Evolutionary conservation across 2,329 filamentous ascomycete species (phyloP).

Genomic region (Thelonectria rubi): DNA sequence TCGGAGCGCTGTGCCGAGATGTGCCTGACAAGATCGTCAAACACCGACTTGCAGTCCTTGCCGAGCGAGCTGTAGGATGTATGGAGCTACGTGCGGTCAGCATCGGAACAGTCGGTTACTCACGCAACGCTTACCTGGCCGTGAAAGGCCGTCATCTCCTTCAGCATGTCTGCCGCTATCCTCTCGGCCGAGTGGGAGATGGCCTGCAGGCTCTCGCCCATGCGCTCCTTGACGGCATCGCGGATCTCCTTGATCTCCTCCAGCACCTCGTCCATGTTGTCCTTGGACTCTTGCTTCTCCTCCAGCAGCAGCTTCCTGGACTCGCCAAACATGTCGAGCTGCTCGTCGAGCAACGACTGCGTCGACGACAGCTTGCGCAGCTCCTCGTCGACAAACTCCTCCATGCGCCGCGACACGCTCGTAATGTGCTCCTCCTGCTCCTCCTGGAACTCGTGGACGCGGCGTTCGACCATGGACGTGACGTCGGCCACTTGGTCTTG

Average conservation of each 20-base stretch:
- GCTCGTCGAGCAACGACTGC: conserved; percentile 74
- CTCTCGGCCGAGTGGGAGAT: conserved; percentile 85
- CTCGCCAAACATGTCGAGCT: conserved; percentile 71
- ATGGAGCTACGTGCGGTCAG: conserved; percentile 67
- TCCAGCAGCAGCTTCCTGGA: conserved; percentile 74
- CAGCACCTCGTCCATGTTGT: conserved; percentile 89
- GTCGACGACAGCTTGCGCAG: conserved; percentile 75
- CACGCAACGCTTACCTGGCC: conserved; percentile 56
- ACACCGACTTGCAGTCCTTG: conserved; percentile 84
- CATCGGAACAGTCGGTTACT: neutral
- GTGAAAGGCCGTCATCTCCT: conserved; percentile 86
- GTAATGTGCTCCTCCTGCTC: conserved; percentile 78
- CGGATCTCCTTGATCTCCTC: conserved; percentile 92
- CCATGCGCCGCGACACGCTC: conserved; percentile 75
- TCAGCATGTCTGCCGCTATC: conserved; percentile 89
- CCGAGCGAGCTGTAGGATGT: conserved; percentile 84
- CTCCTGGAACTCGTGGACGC: conserved; percentile 75
- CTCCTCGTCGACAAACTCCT: conserved; percentile 79
- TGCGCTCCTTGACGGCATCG: conserved; percentile 85
- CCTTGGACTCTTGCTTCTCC: conserved; percentile 74
- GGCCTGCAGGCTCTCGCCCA: conserved; percentile 84
- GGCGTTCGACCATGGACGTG: conserved; percentile 78
- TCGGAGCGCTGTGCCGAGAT: conserved; percentile 81
- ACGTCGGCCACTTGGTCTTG: conserved; percentile 80
- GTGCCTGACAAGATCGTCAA: conserved; percentile 81